Conservation (phyloP, 441 rosid species). For the Theobroma grandiflorum region DNA sequence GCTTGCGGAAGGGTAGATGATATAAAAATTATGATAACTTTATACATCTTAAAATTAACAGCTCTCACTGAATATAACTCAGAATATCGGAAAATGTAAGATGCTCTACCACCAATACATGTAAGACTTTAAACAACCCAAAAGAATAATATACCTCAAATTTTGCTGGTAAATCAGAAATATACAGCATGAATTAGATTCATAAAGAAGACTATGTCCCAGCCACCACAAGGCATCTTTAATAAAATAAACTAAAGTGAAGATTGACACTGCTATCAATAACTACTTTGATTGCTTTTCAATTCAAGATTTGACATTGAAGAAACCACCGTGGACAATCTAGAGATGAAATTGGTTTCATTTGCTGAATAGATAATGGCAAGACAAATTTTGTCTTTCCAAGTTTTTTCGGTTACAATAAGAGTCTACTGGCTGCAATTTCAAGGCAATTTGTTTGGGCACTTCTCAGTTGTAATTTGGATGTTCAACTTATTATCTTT, state of each 20-base stretch:
- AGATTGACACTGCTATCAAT: neutral
- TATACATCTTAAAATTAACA: neutral
- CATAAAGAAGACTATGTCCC: slow-evolving; percentile 2
- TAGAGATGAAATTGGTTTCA: slow-evolving; percentile 1
- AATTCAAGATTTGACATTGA: neutral
- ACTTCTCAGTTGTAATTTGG: neutral
- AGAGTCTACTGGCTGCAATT: neutral
- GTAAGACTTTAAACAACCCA: neutral
- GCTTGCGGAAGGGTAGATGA: neutral
- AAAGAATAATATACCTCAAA: neutral
- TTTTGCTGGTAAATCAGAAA: neutral
- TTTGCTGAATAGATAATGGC: neutral
- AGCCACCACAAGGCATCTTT: slow-evolving; percentile 11
- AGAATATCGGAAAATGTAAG: neutral
- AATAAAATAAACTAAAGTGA: neutral
- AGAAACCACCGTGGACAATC: neutral
- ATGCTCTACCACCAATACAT: neutral
- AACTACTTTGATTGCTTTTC: neutral
- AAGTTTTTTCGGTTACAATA: neutral
- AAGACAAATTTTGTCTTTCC: neutral
- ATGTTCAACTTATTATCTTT: slow-evolving; percentile 2
- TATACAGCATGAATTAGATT: slow-evolving; percentile 7
- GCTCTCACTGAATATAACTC: neutral
- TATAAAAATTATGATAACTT: neutral
- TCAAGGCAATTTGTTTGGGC: slow-evolving; percentile 2